These are phyloP conservation scores for Globisporangium camurandrum DNA, from an alignment of 352 stramenopile genomes.

Conservation along the genomic window DNA sequence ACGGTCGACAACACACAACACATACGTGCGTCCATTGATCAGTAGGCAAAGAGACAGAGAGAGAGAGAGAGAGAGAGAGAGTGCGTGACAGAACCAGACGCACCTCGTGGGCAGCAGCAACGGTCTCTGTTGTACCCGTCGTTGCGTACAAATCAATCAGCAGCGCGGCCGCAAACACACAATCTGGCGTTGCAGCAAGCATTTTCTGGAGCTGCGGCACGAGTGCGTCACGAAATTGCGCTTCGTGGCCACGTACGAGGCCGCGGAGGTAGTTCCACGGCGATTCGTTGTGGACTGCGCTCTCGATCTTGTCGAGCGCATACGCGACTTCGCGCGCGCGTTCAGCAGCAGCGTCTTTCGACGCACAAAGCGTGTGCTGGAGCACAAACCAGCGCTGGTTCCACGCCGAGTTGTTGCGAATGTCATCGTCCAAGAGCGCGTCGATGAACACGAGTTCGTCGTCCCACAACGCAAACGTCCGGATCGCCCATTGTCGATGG, in stretches of 20 bases:
- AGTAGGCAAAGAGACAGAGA: too few relatives aligned
- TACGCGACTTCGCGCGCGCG: conserved; percentile 68
- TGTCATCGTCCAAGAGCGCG: conserved; percentile 84
- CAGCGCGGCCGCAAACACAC: conserved; percentile 61
- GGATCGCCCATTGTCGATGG: conserved; percentile 93
- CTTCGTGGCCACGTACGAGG: conserved; percentile 44
- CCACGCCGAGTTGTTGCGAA: conserved; percentile 96
- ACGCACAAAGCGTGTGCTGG: conserved; percentile 38
- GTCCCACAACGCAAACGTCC: conserved; percentile 85
- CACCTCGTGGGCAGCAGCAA: conserved; percentile 35
- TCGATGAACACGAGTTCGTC: conserved; percentile 90
- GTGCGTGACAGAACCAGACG: not conserved
- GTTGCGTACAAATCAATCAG: conserved; percentile 67
- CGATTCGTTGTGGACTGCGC: conserved; percentile 86
- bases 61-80: too few relatives aligned
- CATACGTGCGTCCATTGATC: conserved; percentile 1
- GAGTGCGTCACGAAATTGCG: conserved; percentile 27
- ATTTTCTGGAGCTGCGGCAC: conserved; percentile 33
- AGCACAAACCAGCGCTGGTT: conserved; percentile 87
- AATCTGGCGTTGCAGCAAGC: conserved; percentile 34
- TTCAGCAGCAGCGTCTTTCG: conserved; percentile 17
- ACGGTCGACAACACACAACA: too few relatives aligned
- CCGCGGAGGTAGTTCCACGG: conserved; percentile 89
- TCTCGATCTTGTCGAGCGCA: conserved; percentile 53
- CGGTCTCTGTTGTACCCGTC: conserved; percentile 30